These are phyloP conservation scores for Nicotiana noctiflora DNA, from an alignment of 257 asterid genomes.

Conservation along the genomic window DNA sequence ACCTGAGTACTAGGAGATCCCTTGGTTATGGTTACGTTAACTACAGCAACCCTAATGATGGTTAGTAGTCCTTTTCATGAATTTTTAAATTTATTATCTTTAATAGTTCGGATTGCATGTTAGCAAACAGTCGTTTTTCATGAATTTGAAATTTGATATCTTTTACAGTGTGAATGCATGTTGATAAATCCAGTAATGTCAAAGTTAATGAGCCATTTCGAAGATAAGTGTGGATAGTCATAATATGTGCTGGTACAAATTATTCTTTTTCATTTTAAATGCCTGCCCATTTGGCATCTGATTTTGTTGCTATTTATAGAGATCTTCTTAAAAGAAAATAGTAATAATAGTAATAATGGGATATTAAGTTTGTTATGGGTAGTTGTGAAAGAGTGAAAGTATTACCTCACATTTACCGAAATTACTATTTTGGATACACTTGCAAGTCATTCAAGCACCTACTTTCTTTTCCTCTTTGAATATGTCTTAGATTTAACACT, in stretches of 20 bases:
- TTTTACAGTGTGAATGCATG: background rate
- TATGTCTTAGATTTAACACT: background rate
- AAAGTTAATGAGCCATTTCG: background rate
- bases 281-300: background rate
- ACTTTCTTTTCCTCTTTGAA: too few relatives aligned
- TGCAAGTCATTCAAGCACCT: background rate
- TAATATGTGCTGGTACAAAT: too few relatives aligned
- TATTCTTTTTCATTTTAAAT: background rate
- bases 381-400: background rate
- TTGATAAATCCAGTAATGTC: background rate
- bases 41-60: slow-evolving; percentile 67
- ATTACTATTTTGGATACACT: too few relatives aligned
- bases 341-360: too few relatives aligned
- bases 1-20: slow-evolving; percentile 60
- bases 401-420: too few relatives aligned
- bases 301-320: background rate
- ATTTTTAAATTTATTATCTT: background rate
- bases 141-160: background rate
- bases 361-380: background rate
- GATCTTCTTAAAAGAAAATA: background rate
- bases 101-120: background rate
- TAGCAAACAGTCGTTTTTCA: background rate
- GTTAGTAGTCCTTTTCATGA: slow-evolving; percentile 21
- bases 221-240: background rate
- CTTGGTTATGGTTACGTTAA: slow-evolving; percentile 91